Conservation (phyloP, 2,329 filamentous ascomycete species). For the Gyromitra esculenta region DNA sequence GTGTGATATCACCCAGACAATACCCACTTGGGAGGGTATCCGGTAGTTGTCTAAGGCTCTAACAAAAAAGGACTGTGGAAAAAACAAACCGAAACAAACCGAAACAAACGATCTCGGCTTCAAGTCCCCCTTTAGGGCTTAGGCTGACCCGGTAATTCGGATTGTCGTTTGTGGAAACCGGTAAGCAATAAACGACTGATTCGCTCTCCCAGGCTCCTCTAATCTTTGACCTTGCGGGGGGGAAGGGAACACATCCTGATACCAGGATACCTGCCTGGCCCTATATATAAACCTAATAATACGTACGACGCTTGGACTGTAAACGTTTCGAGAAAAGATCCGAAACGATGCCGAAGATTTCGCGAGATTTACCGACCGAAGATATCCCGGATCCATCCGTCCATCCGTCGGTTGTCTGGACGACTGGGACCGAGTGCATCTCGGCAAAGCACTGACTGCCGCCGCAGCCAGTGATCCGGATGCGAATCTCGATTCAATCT, state of each 20-base stretch:
- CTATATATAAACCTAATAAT: slow-evolving; percentile 14
- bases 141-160: slow-evolving; percentile 33
- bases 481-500: slow-evolving; percentile 8
- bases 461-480: not conserved
- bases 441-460: not conserved
- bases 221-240: not conserved
- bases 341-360: slow-evolving; percentile 10
- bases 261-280: not conserved
- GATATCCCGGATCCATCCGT: slow-evolving; percentile 4
- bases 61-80: not conserved
- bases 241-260: not conserved
- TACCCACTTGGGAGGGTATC: slow-evolving; percentile 9
- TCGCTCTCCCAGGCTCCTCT: not conserved
- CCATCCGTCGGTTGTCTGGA: not conserved
- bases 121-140: slow-evolving; percentile 1
- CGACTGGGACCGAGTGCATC: not conserved
- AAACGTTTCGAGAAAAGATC: not conserved
- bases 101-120: slow-evolving; percentile 24
- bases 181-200: slow-evolving; percentile 38
- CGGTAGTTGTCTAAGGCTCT: slow-evolving; percentile 6
- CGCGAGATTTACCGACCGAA: not conserved
- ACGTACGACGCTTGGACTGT: not conserved
- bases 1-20: slow-evolving; percentile 9
- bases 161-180: slow-evolving; percentile 40
- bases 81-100: slow-evolving; percentile 32